Evolutionary conservation across 495 filamentous ascomycete genomes (phyloP), one percentile per base, ranked within the genome.

Genomic region (Trichoderma erinaceum): DNA sequence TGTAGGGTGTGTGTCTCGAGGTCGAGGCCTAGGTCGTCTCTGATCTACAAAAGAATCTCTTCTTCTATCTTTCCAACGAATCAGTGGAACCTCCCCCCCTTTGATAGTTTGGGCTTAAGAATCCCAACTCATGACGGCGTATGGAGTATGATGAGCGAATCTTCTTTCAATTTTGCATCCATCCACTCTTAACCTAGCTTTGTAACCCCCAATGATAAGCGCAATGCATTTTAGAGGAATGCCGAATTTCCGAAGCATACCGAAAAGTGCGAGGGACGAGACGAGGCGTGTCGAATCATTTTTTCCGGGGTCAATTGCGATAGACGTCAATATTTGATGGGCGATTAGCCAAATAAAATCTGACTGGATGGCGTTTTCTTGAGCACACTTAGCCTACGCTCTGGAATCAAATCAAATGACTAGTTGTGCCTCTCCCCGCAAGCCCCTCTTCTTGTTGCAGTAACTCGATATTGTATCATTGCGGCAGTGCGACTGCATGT

Each of bases 1-100:
- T 16, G 27, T 23, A 66, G 65, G 65, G 65, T 66, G 65, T 32
- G 65, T 50, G 29, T 66, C 65, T 27, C 65, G 65, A 4, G 65
- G 65, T 5, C 65, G 65, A 44, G 65, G 65, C n/a, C 65, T 66
- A 11, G 65, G 65, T 18, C 41, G 65, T 43, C 65, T 66, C 5
- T 66, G 65, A 66, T 21, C 32, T 32, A 61, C 27, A 32, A 2
- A 2, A 32, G 13, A 11, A 12, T 13, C 11, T 32, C 27, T 32
- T 12, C 56, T 8, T 27, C 56, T 23, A 15, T 23, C 15, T 32
- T 16, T 13, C 56, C n/a, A 32, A 61, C 11, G 5, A 61, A 12
- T 32, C 13, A 32, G 35, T 13, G 56, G 56, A 61, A 61, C 27
- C 56, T 61, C 56, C 29, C 56, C 52, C 56, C 56, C 16, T 29